phyloP scores from a whole-genome alignment of 257 asterid species.

The Solanum pinnatisectum region DNA sequence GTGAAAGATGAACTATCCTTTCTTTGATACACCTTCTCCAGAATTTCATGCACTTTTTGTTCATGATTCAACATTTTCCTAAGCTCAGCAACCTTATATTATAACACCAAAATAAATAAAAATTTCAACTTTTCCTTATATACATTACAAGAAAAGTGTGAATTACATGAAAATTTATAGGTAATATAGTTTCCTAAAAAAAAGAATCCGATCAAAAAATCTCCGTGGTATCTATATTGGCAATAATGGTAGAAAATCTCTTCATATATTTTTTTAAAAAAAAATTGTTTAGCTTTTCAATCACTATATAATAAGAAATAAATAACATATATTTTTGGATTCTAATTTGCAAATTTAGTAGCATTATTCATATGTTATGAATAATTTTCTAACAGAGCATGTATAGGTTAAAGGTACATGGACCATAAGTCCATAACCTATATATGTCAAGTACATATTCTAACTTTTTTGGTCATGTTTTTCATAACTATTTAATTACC shows the following conservation, averaged over 20 bases:
- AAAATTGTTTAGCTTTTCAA: too few relatives aligned
- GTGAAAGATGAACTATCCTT: constrained; percentile 30
- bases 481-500: constrained; percentile 2
- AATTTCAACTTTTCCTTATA: not conserved
- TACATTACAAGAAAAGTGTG: not conserved
- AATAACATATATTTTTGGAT: not conserved
- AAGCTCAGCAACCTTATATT: constrained; percentile 44
- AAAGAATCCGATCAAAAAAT: not conserved
- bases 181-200: not conserved
- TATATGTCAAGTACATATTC: not conserved
- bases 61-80: constrained; percentile 70
- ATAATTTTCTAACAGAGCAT: not conserved
- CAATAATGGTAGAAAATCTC: not conserved
- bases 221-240: not conserved
- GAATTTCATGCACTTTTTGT: constrained; percentile 56
- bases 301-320: not conserved
- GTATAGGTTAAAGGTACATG: not conserved
- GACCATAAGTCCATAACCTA: constrained; percentile 11
- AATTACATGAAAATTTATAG: not conserved
- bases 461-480: not conserved
- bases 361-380: not conserved
- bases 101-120: not conserved
- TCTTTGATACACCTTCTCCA: constrained; percentile 37
- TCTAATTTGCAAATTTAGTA: not conserved
- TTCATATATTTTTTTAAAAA: not conserved